Evolutionary conservation across 345 rosid species (phyloP).

Genomic region (Arabidopsis thaliana): DNA sequence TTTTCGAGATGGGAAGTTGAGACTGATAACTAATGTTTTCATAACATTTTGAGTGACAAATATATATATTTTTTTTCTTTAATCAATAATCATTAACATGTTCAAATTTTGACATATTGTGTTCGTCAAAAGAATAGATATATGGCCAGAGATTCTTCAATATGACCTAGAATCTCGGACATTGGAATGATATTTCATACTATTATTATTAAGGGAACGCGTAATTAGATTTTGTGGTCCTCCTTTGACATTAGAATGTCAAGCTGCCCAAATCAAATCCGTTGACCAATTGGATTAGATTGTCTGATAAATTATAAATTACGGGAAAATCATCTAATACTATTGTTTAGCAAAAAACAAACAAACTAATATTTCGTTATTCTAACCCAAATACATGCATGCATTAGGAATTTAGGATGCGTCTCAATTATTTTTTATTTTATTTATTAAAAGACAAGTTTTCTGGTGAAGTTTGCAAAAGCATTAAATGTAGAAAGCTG

Average conservation of each 20-base stretch:
- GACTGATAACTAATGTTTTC: neutral
- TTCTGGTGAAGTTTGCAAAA: slow-evolving; percentile 23
- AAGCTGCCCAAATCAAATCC: slow-evolving; percentile 1
- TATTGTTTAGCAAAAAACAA: too few relatives aligned
- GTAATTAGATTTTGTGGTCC: slow-evolving; percentile 34
- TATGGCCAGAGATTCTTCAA: slow-evolving; percentile 1
- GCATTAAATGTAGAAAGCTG: slow-evolving; percentile 43
- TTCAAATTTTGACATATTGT: neutral
- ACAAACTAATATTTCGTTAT: neutral
- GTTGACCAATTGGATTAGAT: slow-evolving; percentile 1
- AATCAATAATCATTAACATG: neutral
- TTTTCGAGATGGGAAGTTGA: neutral
- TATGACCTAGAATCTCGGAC: slow-evolving; percentile 31
- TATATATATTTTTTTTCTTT: neutral
- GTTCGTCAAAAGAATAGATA: neutral
- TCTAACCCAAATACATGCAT: slow-evolving; percentile 26
- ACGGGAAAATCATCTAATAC: neutral
- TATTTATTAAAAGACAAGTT: neutral
- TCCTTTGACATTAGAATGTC: slow-evolving; percentile 9
- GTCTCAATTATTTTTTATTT: slow-evolving; percentile 1
- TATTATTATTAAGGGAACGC: neutral
- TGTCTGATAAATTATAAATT: neutral
- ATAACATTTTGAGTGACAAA: neutral
- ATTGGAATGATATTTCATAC: slow-evolving; percentile 11
- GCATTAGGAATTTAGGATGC: slow-evolving; percentile 21